phyloP scores from a whole-genome alignment of 192 early-diverging fungal genomes.

The Jimgerdemannia lactiflua region DNA sequence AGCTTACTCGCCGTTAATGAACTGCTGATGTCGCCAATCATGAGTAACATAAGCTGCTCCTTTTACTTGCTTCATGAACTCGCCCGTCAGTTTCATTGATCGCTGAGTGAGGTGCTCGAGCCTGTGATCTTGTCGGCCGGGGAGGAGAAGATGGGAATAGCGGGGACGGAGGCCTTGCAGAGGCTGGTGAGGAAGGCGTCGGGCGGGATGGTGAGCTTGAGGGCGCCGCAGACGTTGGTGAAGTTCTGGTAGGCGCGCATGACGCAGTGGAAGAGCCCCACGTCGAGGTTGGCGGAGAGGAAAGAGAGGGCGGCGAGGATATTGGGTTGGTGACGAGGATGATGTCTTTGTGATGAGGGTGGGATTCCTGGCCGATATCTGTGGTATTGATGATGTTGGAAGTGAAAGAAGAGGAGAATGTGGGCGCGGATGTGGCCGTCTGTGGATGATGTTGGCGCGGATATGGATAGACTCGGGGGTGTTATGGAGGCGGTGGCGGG shows the following conservation, averaged over 20 bases:
- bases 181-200: slow-evolving; percentile 84
- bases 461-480: too few species aligned
- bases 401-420: too few species aligned
- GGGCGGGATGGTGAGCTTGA: slow-evolving; percentile 73
- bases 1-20: too few species aligned
- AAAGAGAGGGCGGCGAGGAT: slow-evolving; percentile 76
- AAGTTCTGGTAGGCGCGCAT: slow-evolving; percentile 73
- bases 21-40: too few species aligned
- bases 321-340: slow-evolving; percentile 61
- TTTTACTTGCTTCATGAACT: too few species aligned
- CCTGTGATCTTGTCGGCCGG: too few species aligned
- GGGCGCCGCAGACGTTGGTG: slow-evolving; percentile 75
- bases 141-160: not conserved
- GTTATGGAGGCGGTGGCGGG: not conserved
- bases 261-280: slow-evolving; percentile 73
- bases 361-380: slow-evolving; percentile 21
- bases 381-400: slow-evolving; percentile 23
- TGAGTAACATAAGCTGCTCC: too few species aligned
- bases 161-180: slow-evolving; percentile 82
- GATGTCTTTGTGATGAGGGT: slow-evolving; percentile 36
- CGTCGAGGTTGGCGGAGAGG: slow-evolving; percentile 75
- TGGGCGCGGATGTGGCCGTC: not conserved
- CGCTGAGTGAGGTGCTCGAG: too few species aligned
- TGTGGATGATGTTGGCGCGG: not conserved
- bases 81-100: too few species aligned